Evolutionary conservation across 2,329 filamentous ascomycete genomes (phyloP).

Genomic region (Fusarium neocosmosporiellum): DNA sequence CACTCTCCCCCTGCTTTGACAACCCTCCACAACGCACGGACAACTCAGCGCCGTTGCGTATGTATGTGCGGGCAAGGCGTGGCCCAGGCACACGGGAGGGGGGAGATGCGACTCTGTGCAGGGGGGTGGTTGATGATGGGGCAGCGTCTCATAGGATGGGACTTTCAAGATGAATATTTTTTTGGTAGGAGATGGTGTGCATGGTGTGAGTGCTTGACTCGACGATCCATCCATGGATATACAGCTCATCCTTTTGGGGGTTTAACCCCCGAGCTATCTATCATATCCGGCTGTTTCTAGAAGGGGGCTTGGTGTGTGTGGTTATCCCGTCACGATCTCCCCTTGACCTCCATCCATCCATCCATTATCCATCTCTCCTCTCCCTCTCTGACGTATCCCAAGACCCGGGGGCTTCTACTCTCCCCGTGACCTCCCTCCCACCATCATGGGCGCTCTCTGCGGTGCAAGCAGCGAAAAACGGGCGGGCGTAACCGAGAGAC

Average conservation of each 20-base stretch:
- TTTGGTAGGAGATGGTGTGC: conserved; percentile 24
- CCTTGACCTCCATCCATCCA: not conserved
- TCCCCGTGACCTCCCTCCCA: not conserved
- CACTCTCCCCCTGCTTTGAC: conserved; percentile 19
- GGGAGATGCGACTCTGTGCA: conserved; percentile 29
- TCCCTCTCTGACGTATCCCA: conserved; percentile 18
- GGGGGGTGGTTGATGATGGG: conserved; percentile 54
- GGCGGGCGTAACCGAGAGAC: conserved; percentile 36
- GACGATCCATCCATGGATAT: conserved; percentile 10
- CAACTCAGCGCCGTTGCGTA: conserved; percentile 44
- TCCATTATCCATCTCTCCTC: not conserved
- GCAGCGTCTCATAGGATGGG: conserved; percentile 54
- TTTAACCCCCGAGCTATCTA: not conserved
- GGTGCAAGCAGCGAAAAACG: conserved; percentile 25
- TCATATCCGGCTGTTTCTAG: conserved; percentile 26
- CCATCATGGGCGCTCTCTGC: conserved; percentile 11
- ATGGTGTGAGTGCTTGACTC: conserved; percentile 19
- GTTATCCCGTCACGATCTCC: conserved; percentile 14
- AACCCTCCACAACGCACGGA: conserved; percentile 47
- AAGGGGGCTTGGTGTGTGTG: conserved; percentile 15
- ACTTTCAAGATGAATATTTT: conserved; percentile 26
- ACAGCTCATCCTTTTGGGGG: conserved; percentile 3
- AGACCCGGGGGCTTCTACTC: not conserved
- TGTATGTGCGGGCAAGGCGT: conserved; percentile 30
- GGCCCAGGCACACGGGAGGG: conserved; percentile 39